Evolutionary conservation across 805 yeast genomes (phyloP), one percentile per base, ranked within the genome.

Genomic region (Zygotorulaspora chibaensis): DNA sequence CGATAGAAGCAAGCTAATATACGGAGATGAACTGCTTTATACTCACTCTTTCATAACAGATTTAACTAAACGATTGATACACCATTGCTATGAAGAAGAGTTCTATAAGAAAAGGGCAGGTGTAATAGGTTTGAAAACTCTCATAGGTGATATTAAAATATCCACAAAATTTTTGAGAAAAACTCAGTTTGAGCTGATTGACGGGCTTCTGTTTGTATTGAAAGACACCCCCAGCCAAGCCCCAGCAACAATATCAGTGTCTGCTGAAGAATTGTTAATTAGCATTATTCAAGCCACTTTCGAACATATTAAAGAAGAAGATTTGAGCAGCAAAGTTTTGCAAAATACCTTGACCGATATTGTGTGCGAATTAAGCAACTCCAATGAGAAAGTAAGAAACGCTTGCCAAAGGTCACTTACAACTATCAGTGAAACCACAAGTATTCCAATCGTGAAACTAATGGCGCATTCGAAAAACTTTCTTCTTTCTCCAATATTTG

Each of bases 21-120:
- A 88, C 66, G 95, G 91, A 0, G 72, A 73, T 1, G 85, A 81
- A 15, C 76, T 79, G 38, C 83, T 87, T 1, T 72, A 84, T 48
- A 76, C 79, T 43, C 84, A 87, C 45, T 87, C 96, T 1, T 74
- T 89, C 30, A 76, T 89, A 53, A 77, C 93, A 47, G 75, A 83
- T 6, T 71, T 91, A 71, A 81, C 87, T 54, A 83, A 87, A 41
- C 83, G 83, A 43, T 84, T 95, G 57, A 81, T 93, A 36, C 99
- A 95, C 59, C 78, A 87, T 37, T 90, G 98, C 67, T 93, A 86
- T 61, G 95, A 87, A 51, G 96, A 87, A 63, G 83, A 81, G 29
- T 91, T 86, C 66, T 87, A 85, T 62, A 76, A 82, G 28, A 93
- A 93, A 55, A 73, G 87, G 8, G 97, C 97, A 7, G 97, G 98